These are phyloP conservation scores for Cyanodermella asteris DNA, from an alignment of 2,329 filamentous ascomycete species.

Conservation along the genomic window DNA sequence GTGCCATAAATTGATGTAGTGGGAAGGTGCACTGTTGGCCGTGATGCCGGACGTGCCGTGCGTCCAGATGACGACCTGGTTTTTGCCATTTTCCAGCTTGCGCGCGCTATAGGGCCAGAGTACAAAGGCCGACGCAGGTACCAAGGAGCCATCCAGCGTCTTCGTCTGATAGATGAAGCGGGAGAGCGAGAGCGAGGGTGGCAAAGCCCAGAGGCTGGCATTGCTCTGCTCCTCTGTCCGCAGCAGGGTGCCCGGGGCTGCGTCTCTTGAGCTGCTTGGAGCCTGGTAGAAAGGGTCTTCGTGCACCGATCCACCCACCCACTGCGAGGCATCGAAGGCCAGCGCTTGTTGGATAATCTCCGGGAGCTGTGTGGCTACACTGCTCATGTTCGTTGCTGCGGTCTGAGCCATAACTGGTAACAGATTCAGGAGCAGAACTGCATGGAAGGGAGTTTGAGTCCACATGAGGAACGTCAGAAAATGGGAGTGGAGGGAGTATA, in stretches of 20 bases:
- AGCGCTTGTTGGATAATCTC: no score
- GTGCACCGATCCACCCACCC: constrained; percentile 2
- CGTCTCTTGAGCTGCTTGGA: constrained; percentile 1
- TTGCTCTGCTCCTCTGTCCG: constrained; percentile 1
- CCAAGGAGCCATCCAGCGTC: constrained; percentile 21
- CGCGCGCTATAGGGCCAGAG: constrained; percentile 25
- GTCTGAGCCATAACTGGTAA: no score
- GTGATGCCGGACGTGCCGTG: constrained; percentile 25
- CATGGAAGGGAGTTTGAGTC: no score
- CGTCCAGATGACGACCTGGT: constrained; percentile 20
- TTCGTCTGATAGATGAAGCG: constrained; percentile 27
- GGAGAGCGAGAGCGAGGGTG: constrained; percentile 22
- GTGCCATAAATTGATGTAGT: constrained; percentile 20
- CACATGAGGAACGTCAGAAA: no score
- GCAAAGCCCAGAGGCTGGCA: constrained; percentile 15
- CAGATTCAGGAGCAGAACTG: no score
- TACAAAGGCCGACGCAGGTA: constrained; percentile 28
- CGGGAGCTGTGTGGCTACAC: no score
- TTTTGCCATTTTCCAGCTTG: constrained; percentile 4
- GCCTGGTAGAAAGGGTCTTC: constrained; percentile 4
- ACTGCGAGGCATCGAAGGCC: constrained; percentile 4
- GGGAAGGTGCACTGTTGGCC: constrained; percentile 19
- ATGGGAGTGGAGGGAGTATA: no score
- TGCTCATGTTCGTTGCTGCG: no score
- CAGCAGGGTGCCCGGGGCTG: constrained; percentile 3